Conservation (phyloP, 1,284 basidiomycete genomes). For the Melanopsichium pennsylvanicum region DNA sequence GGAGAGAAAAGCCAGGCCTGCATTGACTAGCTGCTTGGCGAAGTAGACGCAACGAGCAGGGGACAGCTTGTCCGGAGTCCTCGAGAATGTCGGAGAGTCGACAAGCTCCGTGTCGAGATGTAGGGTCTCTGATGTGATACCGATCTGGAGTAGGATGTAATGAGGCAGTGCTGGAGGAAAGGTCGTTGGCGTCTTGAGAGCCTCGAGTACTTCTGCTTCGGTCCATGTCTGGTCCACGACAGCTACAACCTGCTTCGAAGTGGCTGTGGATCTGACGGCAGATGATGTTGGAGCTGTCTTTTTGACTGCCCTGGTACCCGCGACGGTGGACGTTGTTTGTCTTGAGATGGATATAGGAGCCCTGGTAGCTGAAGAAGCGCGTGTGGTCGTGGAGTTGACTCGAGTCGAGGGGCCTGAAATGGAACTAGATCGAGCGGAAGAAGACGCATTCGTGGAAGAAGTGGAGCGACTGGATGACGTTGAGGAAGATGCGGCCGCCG, state of each 20-base stretch:
- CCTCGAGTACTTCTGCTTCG: conserved; percentile 20
- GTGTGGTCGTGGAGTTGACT: conserved; percentile 8
- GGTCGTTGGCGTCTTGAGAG: conserved; percentile 7
- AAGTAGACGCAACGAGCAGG: conserved; percentile 23
- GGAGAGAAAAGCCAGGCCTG: conserved; percentile 19
- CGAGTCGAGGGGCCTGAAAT: no score
- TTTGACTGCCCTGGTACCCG: not conserved
- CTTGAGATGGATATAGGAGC: not conserved
- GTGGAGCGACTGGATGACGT: conserved; percentile 17
- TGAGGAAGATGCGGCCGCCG: conserved; percentile 6
- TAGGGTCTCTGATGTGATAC: conserved; percentile 12
- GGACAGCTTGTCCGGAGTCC: conserved; percentile 4
- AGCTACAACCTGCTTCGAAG: not conserved
- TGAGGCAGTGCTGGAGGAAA: conserved; percentile 6
- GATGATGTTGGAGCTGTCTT: not conserved
- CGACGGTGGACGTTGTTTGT: not conserved
- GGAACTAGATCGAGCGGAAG: no score
- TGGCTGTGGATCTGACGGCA: not conserved
- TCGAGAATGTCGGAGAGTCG: not conserved
- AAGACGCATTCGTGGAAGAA: not conserved
- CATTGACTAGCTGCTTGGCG: conserved; percentile 55
- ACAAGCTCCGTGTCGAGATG: conserved; percentile 14
- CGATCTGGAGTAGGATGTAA: conserved; percentile 22
- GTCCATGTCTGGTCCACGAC: conserved; percentile 16
- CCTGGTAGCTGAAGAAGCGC: conserved; percentile 9